Evolutionary conservation across 768 basidiomycete species (phyloP).

Genomic region (Mycena rosella): DNA sequence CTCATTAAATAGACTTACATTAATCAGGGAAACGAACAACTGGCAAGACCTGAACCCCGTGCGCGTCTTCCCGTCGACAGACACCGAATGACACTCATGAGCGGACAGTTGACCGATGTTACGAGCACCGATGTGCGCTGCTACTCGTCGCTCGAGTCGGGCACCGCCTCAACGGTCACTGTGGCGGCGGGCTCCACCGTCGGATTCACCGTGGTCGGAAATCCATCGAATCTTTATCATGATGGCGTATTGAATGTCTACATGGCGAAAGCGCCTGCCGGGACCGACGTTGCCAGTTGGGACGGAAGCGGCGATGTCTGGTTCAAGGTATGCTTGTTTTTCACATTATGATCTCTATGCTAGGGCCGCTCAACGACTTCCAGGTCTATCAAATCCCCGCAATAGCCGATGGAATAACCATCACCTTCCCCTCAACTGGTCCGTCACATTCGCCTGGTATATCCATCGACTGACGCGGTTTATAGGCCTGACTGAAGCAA

Average conservation of each 20-base stretch:
- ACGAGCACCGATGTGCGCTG: conserved; percentile 31
- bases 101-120: conserved; percentile 20
- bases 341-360: background rate
- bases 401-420: conserved; percentile 48
- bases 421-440: conserved; percentile 44
- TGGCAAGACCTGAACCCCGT: conserved; percentile 29
- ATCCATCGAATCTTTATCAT: conserved; percentile 31
- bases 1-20: background rate
- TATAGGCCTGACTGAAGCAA: conserved; percentile 13
- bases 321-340: conserved; percentile 28
- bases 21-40: conserved; percentile 32
- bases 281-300: conserved; percentile 27
- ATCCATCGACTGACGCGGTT: background rate
- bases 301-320: conserved; percentile 30
- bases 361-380: background rate
- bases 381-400: conserved; percentile 49
- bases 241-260: conserved; percentile 32
- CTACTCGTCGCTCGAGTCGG: conserved; percentile 16
- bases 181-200: conserved; percentile 33
- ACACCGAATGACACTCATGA: background rate
- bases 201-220: conserved; percentile 21
- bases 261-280: conserved; percentile 28
- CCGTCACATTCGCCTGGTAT: background rate
- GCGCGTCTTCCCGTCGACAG: background rate
- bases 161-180: conserved; percentile 17